Evolutionary conservation across 2,329 filamentous ascomycete genomes (phyloP).

Genomic region (Aspergillus caelatus): DNA sequence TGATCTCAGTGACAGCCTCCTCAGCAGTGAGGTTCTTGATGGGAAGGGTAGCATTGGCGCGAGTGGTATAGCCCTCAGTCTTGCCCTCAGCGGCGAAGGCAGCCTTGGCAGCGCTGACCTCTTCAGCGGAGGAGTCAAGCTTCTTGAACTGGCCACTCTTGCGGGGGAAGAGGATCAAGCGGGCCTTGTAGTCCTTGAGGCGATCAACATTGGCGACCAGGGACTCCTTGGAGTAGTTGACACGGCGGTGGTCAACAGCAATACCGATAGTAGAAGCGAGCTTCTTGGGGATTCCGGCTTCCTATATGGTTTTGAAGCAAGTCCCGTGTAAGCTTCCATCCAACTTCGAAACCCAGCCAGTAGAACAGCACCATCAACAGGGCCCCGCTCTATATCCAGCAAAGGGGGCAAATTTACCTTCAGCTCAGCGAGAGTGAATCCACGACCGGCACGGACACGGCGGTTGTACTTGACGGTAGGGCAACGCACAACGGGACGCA

Average conservation of each 20-base stretch:
- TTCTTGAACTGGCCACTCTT: constrained; percentile 92
- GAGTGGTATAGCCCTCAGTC: constrained; percentile 56
- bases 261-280: constrained; percentile 96
- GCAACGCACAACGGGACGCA: constrained; percentile 95
- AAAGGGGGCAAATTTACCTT: constrained; percentile 68
- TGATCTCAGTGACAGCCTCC: constrained; percentile 71
- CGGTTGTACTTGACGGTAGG: constrained; percentile 99
- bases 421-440: constrained; percentile 95
- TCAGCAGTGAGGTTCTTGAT: constrained; percentile 64
- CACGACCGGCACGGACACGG: constrained; percentile 91
- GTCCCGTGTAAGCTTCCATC: constrained; percentile 21
- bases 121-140: constrained; percentile 82
- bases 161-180: constrained; percentile 97
- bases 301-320: constrained; percentile 56
- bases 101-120: constrained; percentile 71
- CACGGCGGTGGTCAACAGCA: constrained; percentile 91
- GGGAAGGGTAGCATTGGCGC: constrained; percentile 66
- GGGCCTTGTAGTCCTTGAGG: constrained; percentile 95
- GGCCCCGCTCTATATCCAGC: neutral
- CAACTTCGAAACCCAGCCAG: neutral
- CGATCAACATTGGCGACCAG: constrained; percentile 94
- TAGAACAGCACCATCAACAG: neutral
- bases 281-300: constrained; percentile 92
- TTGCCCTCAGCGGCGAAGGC: constrained; percentile 52
- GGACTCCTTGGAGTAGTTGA: constrained; percentile 96